Evolutionary conservation across 2,329 filamentous ascomycete species (phyloP).

Genomic region (Pleoardoris graminearum): DNA sequence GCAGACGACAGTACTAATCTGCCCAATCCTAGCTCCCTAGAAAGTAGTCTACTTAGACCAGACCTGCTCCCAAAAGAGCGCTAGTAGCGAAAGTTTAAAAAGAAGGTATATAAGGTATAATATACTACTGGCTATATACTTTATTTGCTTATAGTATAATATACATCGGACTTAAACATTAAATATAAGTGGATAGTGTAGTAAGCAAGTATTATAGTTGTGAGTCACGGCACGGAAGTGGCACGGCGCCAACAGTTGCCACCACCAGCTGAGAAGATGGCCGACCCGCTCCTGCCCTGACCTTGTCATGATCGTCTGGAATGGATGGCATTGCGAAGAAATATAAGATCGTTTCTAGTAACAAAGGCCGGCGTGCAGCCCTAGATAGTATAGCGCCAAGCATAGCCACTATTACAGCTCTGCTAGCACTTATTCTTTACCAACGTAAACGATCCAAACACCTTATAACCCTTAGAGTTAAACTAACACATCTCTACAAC

Average conservation of each 20-base stretch:
- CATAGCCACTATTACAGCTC: too few relatives aligned
- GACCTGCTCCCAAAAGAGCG: not conserved
- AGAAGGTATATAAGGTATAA: not conserved
- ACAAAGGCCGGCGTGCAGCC: too few relatives aligned
- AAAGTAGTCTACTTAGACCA: not conserved
- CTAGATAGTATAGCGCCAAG: too few relatives aligned
- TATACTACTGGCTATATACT: not conserved
- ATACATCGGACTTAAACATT: not conserved
- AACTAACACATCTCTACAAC: too few relatives aligned
- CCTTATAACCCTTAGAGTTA: too few relatives aligned
- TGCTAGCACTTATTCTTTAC: too few relatives aligned
- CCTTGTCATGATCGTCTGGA: too few relatives aligned
- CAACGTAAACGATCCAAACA: too few relatives aligned
- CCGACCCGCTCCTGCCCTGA: too few relatives aligned
- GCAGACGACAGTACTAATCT: not conserved
- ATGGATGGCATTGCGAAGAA: too few relatives aligned
- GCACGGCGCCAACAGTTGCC: not conserved
- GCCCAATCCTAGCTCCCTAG: not conserved
- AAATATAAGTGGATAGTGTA: not conserved
- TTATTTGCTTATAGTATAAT: not conserved
- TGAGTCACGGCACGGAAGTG: constrained; percentile 1
- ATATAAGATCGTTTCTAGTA: too few relatives aligned
- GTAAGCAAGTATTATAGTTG: not conserved
- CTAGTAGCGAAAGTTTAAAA: constrained; percentile 1
- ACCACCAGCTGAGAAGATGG: too few relatives aligned